These are phyloP conservation scores for Cymbopogon citratus DNA, from an alignment of 176 grass and related monocot species.

Conservation along the genomic window DNA sequence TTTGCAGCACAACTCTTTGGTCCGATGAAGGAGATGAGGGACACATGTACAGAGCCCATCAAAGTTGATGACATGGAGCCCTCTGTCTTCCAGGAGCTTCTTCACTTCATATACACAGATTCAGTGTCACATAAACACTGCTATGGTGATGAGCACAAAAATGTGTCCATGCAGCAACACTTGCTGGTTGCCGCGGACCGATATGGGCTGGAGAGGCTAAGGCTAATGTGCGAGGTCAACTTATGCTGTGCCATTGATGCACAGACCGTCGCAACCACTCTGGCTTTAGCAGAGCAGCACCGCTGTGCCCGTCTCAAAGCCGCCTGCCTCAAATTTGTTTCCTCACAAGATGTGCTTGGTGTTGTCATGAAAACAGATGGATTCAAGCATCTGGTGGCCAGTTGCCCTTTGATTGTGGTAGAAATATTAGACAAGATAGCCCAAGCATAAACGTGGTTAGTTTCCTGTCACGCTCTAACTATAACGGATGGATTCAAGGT, in stretches of 20 bases:
- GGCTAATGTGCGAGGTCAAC: constrained; percentile 6
- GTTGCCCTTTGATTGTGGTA: not conserved
- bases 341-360: not conserved
- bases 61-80: constrained; percentile 7
- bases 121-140: too few relatives aligned
- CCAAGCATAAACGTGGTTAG: too few relatives aligned
- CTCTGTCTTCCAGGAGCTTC: not conserved
- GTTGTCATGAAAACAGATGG: not conserved
- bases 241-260: not conserved
- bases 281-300: constrained; percentile 31
- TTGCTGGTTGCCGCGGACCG: constrained; percentile 20
- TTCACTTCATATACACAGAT: constrained; percentile 15
- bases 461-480: too few relatives aligned
- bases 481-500: too few relatives aligned
- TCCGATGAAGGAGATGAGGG: too few relatives aligned
- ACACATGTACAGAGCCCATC: too few relatives aligned
- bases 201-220: constrained; percentile 27
- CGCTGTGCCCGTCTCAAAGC: not conserved
- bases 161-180: not conserved
- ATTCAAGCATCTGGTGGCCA: not conserved
- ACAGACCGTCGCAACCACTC: not conserved
- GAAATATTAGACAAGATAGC: not conserved
- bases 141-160: not conserved
- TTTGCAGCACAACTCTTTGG: constrained; percentile 24
- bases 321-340: not conserved